Percentiles rank a stretch among this genome's conserved stretches.
These are phyloP conservation scores for Camelina hispida DNA, from an alignment of 345 rosid genomes.

Conservation along the genomic window DNA sequence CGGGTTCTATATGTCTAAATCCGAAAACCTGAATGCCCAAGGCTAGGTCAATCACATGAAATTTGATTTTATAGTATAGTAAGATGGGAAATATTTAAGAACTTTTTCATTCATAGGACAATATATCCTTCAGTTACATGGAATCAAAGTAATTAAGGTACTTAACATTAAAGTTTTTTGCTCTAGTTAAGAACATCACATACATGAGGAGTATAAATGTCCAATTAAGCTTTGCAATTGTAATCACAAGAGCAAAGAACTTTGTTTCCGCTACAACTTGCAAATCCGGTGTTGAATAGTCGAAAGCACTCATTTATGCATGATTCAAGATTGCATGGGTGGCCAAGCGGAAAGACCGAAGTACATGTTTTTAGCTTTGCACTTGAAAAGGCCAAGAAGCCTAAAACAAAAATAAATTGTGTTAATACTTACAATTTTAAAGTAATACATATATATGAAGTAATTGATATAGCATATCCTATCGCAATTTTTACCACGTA, in stretches of 20 bases:
- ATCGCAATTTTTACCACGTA: not conserved
- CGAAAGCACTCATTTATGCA: slow-evolving; percentile 3
- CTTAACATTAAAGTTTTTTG: not conserved
- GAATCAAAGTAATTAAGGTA: too few relatives aligned
- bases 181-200: not conserved
- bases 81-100: too few relatives aligned
- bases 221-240: not conserved
- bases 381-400: not conserved
- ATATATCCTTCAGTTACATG: not conserved
- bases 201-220: not conserved
- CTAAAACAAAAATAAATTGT: not conserved
- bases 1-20: too few relatives aligned
- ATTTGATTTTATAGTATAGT: too few relatives aligned
- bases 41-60: too few relatives aligned
- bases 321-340: not conserved
- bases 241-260: not conserved
- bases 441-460: too few relatives aligned
- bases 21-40: too few relatives aligned
- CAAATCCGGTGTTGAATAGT: not conserved
- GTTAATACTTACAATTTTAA: not conserved
- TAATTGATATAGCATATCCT: not conserved
- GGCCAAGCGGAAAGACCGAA: not conserved
- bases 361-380: not conserved
- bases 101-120: not conserved
- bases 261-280: not conserved